phyloP scores from a whole-genome alignment of 306 rosid species.

The Cercis canadensis region DNA sequence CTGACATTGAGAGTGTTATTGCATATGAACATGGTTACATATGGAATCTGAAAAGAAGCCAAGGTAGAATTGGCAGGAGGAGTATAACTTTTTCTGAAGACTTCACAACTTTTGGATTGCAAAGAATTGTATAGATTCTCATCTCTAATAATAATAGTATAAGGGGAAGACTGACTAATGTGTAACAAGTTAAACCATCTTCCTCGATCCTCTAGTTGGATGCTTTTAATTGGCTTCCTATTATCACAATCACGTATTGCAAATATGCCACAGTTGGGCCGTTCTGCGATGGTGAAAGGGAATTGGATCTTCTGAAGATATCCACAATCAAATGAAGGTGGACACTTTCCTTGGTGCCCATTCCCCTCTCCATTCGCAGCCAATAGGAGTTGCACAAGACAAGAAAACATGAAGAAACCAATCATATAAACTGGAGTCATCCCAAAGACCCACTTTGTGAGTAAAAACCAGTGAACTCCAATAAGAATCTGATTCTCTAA shows the following conservation, averaged over 20 bases:
- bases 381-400: too few relatives aligned
- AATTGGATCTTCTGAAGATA: neutral
- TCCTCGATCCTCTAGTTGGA: neutral
- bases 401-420: too few relatives aligned
- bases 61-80: neutral
- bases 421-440: too few relatives aligned
- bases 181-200: neutral
- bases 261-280: slow-evolving; percentile 18
- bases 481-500: too few relatives aligned
- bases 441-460: too few relatives aligned
- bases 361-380: too few relatives aligned
- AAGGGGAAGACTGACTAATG: too few relatives aligned
- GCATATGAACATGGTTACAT: slow-evolving; percentile 19
- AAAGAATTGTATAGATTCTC: neutral
- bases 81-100: neutral
- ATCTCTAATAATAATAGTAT: neutral
- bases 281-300: neutral
- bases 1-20: neutral
- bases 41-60: neutral
- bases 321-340: too few relatives aligned
- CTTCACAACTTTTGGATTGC: neutral
- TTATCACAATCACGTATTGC: slow-evolving; percentile 10
- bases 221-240: neutral
- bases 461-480: too few relatives aligned
- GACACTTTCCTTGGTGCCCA: too few relatives aligned